Evolutionary conservation across 441 rosid species (phyloP), one percentile per base, ranked within the genome.

Genomic region (Omphalea diandra): DNA sequence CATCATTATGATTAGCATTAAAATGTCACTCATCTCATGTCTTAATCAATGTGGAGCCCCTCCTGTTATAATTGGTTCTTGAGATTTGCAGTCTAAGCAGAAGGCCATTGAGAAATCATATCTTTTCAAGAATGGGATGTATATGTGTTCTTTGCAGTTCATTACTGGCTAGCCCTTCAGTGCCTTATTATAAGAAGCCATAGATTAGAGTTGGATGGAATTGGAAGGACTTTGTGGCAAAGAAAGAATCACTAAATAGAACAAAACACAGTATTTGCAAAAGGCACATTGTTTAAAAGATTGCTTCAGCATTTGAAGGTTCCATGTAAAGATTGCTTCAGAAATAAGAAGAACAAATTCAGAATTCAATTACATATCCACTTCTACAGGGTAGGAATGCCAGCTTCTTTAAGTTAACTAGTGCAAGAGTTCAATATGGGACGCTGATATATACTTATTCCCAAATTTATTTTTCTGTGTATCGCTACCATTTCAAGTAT

Each of bases 211-310:
- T 18, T 6, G 54, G 55, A 27, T 44, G 49, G 18, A 58, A 36
- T 73, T 36, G 8, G 43, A 18, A 54, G 63, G 35, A 20, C 73
- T 55, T 63, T 10, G 33, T 9, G 50, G 17, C 35, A 41, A 63
- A 60, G 77, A 29, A 68, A 68, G 65, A 68, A 55, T 55, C 52
- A 44, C 38, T 26, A 27, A 26, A 27, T 24, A 12, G 20, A 43
- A n/a, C n/a, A n/a, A 12, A 10, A n/a, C 20, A 11, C 33, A n/a
- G 58, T 52, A 54, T 12, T 17, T 52, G 10, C 15, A 38, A 18
- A 41, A 22, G n/a, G 20, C 52, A n/a, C 35, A 35, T 46, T 18
- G 1, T 20, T 26, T 2, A 9, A 5, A 58, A 44, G 64, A 26
- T 3, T 26, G 49, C 49, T 26, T 27, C 38, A 50, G 52, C 2